phyloP scores from a whole-genome alignment of 108 stramenopile species.

The Chaetoceros tenuissimus region DNA sequence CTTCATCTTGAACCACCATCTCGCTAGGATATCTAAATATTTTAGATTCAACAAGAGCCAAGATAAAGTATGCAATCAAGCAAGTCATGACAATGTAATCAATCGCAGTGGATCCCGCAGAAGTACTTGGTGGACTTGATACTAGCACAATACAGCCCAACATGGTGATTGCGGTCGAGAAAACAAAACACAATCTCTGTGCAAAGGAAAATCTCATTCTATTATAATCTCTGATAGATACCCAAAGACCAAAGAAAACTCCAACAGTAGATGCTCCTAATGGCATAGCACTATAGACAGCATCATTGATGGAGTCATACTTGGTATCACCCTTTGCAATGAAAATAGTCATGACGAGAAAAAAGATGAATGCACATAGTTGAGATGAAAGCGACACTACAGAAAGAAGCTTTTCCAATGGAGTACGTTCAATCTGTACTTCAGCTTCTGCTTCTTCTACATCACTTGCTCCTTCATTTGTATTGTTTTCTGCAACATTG shows the following conservation, averaged over 20 bases:
- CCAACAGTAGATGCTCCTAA: conserved; percentile 21
- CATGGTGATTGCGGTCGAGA: conserved; percentile 29
- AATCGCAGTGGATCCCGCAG: conserved; percentile 20
- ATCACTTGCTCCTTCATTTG: background rate
- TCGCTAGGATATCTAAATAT: conserved; percentile 24
- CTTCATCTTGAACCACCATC: background rate
- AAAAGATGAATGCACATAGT: background rate
- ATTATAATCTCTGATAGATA: conserved; percentile 29
- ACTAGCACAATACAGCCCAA: conserved; percentile 29
- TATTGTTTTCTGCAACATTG: background rate
- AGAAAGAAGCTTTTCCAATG: background rate
- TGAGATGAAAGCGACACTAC: background rate
- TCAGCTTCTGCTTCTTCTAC: background rate
- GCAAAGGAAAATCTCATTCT: conserved; percentile 22
- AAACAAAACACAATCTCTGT: conserved; percentile 28
- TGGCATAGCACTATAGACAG: conserved; percentile 26
- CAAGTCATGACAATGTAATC: conserved; percentile 16
- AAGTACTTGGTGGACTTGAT: conserved; percentile 14
- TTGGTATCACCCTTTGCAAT: background rate
- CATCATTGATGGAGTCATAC: background rate
- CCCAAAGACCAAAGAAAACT: conserved; percentile 21
- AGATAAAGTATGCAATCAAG: conserved; percentile 22
- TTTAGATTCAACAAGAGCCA: conserved; percentile 41
- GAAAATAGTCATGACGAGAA: background rate
- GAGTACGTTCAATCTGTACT: background rate